phyloP scores from a whole-genome alignment of 2,329 filamentous ascomycete species.

The Aaosphaeria pasadenensis region DNA sequence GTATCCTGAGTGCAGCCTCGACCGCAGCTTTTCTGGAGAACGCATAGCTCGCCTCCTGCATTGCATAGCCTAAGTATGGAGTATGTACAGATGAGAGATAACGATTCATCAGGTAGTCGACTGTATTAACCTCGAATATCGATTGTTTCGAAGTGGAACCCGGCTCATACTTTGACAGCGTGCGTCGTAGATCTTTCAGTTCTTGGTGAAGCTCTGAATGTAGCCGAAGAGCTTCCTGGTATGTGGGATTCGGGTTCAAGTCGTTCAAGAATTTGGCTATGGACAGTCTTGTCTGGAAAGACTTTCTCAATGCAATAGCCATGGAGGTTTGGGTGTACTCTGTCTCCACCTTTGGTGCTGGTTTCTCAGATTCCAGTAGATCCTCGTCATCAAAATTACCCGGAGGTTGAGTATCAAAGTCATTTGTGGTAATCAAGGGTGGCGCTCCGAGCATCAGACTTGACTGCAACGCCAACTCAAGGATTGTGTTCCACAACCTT shows the following conservation, averaged over 20 bases:
- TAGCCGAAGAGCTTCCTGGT: constrained; percentile 25
- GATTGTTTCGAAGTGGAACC: constrained; percentile 1
- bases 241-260: constrained; percentile 16
- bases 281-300: constrained; percentile 34
- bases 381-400: constrained; percentile 40
- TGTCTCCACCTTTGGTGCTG: constrained; percentile 21
- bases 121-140: constrained; percentile 14
- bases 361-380: constrained; percentile 27
- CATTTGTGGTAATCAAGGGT: constrained; percentile 30
- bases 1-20: constrained; percentile 25
- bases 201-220: constrained; percentile 15
- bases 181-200: constrained; percentile 17
- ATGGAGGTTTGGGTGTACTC: constrained; percentile 35
- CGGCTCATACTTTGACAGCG: constrained; percentile 9
- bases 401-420: constrained; percentile 38
- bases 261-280: constrained; percentile 32
- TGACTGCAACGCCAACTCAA: constrained; percentile 38
- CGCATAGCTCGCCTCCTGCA: constrained; percentile 20
- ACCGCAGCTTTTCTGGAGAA: constrained; percentile 24
- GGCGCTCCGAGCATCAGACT: constrained; percentile 36
- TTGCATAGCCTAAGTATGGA: constrained; percentile 19
- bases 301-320: constrained; percentile 35
- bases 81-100: constrained; percentile 24
- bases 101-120: constrained; percentile 24
- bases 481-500: constrained; percentile 30